Evolutionary conservation across 768 basidiomycete species (phyloP), one percentile per base, ranked within the genome.

Genomic region (Russula foetens): DNA sequence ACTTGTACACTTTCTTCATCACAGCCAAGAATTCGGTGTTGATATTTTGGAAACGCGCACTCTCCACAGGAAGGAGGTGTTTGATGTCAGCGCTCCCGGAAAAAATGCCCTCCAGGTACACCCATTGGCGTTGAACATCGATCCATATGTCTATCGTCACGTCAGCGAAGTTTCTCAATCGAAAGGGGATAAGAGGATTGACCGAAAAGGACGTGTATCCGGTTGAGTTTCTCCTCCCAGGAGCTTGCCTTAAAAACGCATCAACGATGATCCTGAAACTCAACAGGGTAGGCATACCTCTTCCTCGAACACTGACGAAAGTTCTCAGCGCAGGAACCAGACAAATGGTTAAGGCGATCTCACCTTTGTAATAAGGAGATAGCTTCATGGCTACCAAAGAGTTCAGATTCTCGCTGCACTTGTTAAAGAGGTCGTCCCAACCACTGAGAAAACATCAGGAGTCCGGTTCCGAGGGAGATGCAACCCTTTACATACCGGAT

Each of bases 1-100:
- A 98, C 75, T 98, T 98, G 83, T 96, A 95, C 60, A 99, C 97
- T 73, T 96, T 96, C 80, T 98, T 98, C 97, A 99, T 98, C 65
- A 98, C 94, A 0, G 91, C 85, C 53, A 98, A 79, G 76, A 99
- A 99, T 71, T 99, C 97, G 47, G 92, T 84, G 71, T 99, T 98
- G 80, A 99, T 99, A 74, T 95, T 98, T 71, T 90, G 88, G 77
- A 99, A 99, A 31, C 97, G 90, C n/a, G 92, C 84, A 68, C 86
- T 93, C 75, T 99, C 97, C 63, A 98, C 89, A 0, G 97, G 97
- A 28, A 99, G 85, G 15, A 99, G 84, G 71, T 99, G 97, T 71
- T 98, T 98, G 81, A 99, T 98, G 70, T 99, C 97, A 26, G 95
- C 97, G 67, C 94, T 98, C 35, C 96, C 95, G n/a, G 96, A 92